Base-by-base conservation (phyloP, 805 yeast genomes). In the Alloascoidea africana region DNA sequence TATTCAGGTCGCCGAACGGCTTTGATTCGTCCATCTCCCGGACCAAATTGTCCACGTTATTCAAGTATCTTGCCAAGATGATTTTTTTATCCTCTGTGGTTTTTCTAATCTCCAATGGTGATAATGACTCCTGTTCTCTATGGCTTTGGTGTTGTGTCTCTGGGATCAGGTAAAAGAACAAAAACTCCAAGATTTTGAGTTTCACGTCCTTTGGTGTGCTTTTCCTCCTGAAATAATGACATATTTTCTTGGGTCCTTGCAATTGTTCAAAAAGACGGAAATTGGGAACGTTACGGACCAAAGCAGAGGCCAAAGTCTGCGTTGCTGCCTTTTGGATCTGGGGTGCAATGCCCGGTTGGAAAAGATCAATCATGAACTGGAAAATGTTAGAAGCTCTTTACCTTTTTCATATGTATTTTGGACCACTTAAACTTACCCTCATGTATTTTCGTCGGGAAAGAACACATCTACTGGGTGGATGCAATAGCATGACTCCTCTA, bases 141-240 rank as follows among this genome's bases (percentile, higher is more conserved):
- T 35, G 14, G 36, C n/a, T 17, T 34, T 38, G 41, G 2, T 41
- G 34, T 14, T 42, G 38, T 1, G 67, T 55, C 51, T 78, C 89
- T 8, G 84, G 85, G 5, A 72, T 63, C 39, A 80, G 54, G 48
- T 80, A 79, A 50, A 78, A 76, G 39, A 79, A 69, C 38, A 80
- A 56, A 50, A 79, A 80, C 55, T 80, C 87, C 36, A 80, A 62
- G 8, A 75, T 65, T 45, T 75, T 72, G 44, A 76, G 68, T 46
- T 76, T 75, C 11, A 78, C 66, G 23, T 65, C 65, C 46, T 74
- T 74, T 33, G 68, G 48, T 3, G 66, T 55, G 16, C 51, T 45
- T 34, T 55, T 54, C 17, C 52, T 50, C 39, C 59, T 64, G 49
- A 69, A 59, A 8, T 67, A 46, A 3, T 52, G 48, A 43, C 82